Evolutionary conservation across 345 rosid genomes (phyloP).

Genomic region (Rhodomyrtus tomentosa): DNA sequence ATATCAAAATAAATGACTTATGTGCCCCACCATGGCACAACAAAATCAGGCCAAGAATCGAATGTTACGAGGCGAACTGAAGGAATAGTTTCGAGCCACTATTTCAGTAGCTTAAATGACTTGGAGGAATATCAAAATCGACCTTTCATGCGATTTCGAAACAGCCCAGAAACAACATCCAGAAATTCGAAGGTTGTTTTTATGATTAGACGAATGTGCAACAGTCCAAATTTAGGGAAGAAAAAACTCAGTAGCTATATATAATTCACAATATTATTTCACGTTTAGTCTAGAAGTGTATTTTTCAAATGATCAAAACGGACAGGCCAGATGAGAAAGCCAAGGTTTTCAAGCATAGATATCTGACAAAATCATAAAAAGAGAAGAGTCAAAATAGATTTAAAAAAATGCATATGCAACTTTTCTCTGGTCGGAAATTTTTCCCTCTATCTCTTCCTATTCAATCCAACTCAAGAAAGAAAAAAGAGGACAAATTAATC

Average conservation of each 20-base stretch:
- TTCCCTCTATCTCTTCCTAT: too few relatives aligned
- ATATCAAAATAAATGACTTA: too few relatives aligned
- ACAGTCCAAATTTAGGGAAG: neutral
- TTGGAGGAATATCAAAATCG: neutral
- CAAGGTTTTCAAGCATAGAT: too few relatives aligned
- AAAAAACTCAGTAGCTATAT: neutral
- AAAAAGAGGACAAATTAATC: neutral
- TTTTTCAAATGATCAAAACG: too few relatives aligned
- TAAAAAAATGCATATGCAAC: too few relatives aligned
- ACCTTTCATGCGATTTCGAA: neutral
- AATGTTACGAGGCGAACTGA: too few relatives aligned
- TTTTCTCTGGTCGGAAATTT: too few relatives aligned
- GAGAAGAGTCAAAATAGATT: too few relatives aligned
- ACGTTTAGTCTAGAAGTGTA: too few relatives aligned
- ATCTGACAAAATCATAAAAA: too few relatives aligned
- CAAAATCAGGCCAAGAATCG: neutral
- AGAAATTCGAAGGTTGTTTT: neutral
- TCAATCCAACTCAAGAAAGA: neutral
- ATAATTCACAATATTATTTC: too few relatives aligned
- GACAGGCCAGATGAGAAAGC: too few relatives aligned
- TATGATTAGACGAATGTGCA: neutral
- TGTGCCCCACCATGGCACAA: slow-evolving; percentile 21
- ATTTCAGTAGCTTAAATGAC: neutral
- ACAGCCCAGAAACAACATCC: neutral
- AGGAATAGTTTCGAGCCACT: neutral